These are phyloP conservation scores for Babesia caballi DNA, from an alignment of 169 alveolate genomes.

Conservation along the genomic window DNA sequence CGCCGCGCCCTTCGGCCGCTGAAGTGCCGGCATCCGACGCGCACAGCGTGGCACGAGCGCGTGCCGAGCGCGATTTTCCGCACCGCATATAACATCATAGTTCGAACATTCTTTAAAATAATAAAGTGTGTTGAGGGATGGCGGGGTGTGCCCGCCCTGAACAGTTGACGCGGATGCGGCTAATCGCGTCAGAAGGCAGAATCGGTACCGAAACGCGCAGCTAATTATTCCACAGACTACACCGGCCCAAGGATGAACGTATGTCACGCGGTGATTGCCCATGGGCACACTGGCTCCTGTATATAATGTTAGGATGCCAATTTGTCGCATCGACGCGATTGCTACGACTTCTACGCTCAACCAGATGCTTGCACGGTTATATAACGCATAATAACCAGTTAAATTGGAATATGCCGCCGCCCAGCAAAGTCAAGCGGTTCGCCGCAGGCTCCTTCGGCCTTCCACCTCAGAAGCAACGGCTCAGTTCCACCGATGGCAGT, in stretches of 20 bases:
- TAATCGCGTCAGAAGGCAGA: no score
- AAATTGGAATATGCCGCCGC: not conserved
- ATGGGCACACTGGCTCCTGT: not conserved
- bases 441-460: not conserved
- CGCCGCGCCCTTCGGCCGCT: constrained; percentile 21
- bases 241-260: constrained; percentile 7
- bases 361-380: not conserved
- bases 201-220: no score
- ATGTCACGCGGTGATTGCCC: not conserved
- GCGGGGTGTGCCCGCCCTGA: constrained; percentile 3
- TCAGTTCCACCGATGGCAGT: not conserved
- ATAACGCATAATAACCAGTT: not conserved
- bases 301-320: constrained; percentile 22
- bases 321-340: constrained; percentile 1
- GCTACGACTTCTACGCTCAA: not conserved
- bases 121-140: not conserved
- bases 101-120: not conserved
- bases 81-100: not conserved
- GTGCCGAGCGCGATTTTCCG: not conserved
- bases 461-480: constrained; percentile 1
- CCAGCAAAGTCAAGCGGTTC: not conserved
- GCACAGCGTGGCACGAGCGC: not conserved
- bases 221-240: no score
- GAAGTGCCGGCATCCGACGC: not conserved
- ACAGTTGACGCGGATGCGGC: not conserved